Conservation (phyloP, 441 rosid genomes). For the Adansonia madagascariensis region DNA sequence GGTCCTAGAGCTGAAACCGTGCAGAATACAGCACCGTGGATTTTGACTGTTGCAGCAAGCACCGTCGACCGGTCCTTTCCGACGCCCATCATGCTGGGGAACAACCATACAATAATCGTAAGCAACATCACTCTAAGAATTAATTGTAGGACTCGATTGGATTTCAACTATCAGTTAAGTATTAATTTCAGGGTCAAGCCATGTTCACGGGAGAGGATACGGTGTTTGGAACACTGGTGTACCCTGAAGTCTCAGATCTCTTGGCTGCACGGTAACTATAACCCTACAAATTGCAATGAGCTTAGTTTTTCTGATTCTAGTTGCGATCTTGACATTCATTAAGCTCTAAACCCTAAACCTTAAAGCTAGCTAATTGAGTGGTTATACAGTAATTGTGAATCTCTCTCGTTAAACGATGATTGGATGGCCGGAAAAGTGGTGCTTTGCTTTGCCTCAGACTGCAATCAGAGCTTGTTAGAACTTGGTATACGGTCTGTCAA, state of each 20-base stretch:
- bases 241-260: conserved; percentile 25
- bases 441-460: conserved; percentile 43
- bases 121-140: background rate
- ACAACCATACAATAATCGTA: conserved; percentile 35
- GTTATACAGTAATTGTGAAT: conserved; percentile 20
- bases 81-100: conserved; percentile 47
- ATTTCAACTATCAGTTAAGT: background rate
- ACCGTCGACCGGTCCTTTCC: conserved; percentile 54
- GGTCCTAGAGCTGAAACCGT: conserved; percentile 51
- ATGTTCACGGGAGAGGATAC: conserved; percentile 41
- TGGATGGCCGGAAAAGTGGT: conserved; percentile 49
- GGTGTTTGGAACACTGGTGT: conserved; percentile 25
- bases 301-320: too few relatives aligned
- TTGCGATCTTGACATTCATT: background rate
- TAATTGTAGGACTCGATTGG: background rate
- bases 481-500: conserved; percentile 33
- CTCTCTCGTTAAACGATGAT: conserved; percentile 14
- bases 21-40: conserved; percentile 54
- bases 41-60: conserved; percentile 56
- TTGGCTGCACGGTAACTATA: background rate
- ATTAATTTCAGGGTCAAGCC: conserved; percentile 45
- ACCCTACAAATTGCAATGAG: background rate
- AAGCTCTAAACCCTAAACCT: background rate
- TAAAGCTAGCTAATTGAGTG: background rate
- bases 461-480: conserved; percentile 21